Evolutionary conservation across 108 stramenopile species (phyloP).

Genomic region (Stephanodiscus minutulus): DNA sequence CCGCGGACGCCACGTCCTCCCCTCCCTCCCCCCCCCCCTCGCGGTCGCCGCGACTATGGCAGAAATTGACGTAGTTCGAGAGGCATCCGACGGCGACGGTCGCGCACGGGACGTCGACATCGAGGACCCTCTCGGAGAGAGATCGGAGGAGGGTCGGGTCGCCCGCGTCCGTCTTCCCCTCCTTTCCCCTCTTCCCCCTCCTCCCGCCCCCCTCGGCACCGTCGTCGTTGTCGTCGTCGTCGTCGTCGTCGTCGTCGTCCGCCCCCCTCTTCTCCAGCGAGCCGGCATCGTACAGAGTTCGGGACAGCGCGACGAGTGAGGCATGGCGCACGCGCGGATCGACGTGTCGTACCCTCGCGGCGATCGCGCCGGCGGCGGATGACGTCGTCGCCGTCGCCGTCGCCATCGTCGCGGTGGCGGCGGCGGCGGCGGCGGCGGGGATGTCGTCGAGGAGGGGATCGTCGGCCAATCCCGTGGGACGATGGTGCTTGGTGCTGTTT

Average conservation of each 20-base stretch:
- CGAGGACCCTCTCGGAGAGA: constrained; percentile 68
- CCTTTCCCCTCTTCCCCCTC: too few relatives aligned
- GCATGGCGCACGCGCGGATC: constrained; percentile 69
- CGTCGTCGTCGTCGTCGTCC: constrained; percentile 15
- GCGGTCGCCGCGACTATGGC: not conserved
- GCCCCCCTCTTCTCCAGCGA: constrained; percentile 7
- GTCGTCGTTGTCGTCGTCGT: constrained; percentile 10
- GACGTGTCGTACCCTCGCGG: constrained; percentile 56
- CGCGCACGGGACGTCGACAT: constrained; percentile 68
- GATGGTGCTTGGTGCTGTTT: not conserved
- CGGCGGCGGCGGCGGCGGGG: not conserved
- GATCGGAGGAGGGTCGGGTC: constrained; percentile 59
- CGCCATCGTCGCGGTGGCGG: not conserved
- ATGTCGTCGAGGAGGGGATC: not conserved
- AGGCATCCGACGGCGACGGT: constrained; percentile 70
- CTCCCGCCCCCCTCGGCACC: not conserved
- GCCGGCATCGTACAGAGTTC: constrained; percentile 43
- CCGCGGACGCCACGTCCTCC: constrained; percentile 21
- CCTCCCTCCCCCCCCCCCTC: not conserved
- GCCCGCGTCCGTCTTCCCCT: too few relatives aligned
- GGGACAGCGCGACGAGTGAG: constrained; percentile 58
- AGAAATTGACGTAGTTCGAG: constrained; percentile 56
- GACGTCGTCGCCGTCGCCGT: not conserved
- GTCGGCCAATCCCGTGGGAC: constrained; percentile 14
- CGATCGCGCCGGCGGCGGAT: constrained; percentile 7